Evolutionary conservation across 306 rosid genomes (phyloP), one percentile per base, ranked within the genome.

Genomic region (Quercus mongolica): DNA sequence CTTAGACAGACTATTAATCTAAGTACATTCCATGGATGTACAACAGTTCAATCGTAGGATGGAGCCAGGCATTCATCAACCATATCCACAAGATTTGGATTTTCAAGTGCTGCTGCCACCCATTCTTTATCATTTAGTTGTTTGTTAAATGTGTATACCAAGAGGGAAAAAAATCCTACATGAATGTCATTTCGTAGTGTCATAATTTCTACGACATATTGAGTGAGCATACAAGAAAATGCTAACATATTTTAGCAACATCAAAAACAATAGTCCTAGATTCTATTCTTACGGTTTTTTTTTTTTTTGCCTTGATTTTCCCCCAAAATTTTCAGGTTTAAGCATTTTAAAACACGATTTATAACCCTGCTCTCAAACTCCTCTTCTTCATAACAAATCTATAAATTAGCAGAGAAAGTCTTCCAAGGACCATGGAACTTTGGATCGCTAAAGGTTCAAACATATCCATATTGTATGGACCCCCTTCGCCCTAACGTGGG

Each of bases 11-110:
- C 5, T 57, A 65, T 46, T 64, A 64, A 31, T n/a, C 76, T 74
- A 71, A 9, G 58, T 54, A 75, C 83, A 56, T 44, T 68, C 14
- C 59, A 14, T 52, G 69, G 52, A 80, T 26, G 70, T 21, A 76
- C 71, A 56, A 30, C 28, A 63, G 62, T 67, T 88, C 88, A 92
- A 17, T 75, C 87, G 71, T 56, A 86, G 69, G 97, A 85, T 46
- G 98, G 96, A 76, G 96, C 89, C 75, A 96, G 89, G 85, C 99
- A 96, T 87, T 93, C 98, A 71, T 96, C 98, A 46, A 96, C 96
- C 98, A 90, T 93, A 73, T 91, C 90, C 76, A 87, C 21, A 72
- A 93, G 93, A 81, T 86, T 85, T 63, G 99, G 97, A 65, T 93
- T 96, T 78, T 96, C 99, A 88, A 96, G 79, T 19, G 99, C 98